A percentile compares a stretch with the other conserved stretches of the same genome.
Conservation (phyloP, 2,329 filamentous ascomycete genomes). For the Ceratocystis cubensis region DNA sequence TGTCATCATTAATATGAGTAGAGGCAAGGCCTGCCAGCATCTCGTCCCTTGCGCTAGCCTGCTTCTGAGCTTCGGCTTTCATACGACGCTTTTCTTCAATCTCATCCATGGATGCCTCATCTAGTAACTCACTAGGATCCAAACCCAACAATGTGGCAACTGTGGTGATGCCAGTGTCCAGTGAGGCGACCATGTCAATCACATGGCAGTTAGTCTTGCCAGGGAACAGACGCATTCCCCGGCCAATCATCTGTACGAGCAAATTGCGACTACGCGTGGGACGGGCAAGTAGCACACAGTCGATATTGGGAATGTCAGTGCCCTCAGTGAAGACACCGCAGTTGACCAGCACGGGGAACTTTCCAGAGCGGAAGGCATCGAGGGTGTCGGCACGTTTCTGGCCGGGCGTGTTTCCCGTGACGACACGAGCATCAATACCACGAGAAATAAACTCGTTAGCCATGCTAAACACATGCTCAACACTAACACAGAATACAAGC, state of each 20-base stretch:
- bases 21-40: neutral
- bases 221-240: slow-evolving; percentile 71
- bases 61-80: slow-evolving; percentile 33
- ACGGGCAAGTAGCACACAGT: slow-evolving; percentile 77
- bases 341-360: slow-evolving; percentile 77
- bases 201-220: slow-evolving; percentile 84
- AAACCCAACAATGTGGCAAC: slow-evolving; percentile 88
- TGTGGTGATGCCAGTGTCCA: slow-evolving; percentile 75
- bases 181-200: slow-evolving; percentile 85
- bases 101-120: slow-evolving; percentile 49
- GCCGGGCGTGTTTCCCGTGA: slow-evolving; percentile 70
- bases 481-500: slow-evolving; percentile 85
- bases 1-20: too few species aligned
- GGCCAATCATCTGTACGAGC: slow-evolving; percentile 92
- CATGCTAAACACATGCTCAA: slow-evolving; percentile 65
- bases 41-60: slow-evolving; percentile 25
- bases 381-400: slow-evolving; percentile 57
- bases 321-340: slow-evolving; percentile 96
- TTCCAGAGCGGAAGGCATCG: slow-evolving; percentile 57
- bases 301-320: slow-evolving; percentile 93
- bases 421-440: slow-evolving; percentile 70
- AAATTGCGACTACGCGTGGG: slow-evolving; percentile 89
- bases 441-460: slow-evolving; percentile 62
- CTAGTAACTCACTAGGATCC: slow-evolving; percentile 65
- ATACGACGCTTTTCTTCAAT: slow-evolving; percentile 38